Percentiles rank a stretch among this genome's conserved stretches.
These are phyloP conservation scores for Ligustrum vulgare DNA, from an alignment of 257 asterid species.

Conservation along the genomic window DNA sequence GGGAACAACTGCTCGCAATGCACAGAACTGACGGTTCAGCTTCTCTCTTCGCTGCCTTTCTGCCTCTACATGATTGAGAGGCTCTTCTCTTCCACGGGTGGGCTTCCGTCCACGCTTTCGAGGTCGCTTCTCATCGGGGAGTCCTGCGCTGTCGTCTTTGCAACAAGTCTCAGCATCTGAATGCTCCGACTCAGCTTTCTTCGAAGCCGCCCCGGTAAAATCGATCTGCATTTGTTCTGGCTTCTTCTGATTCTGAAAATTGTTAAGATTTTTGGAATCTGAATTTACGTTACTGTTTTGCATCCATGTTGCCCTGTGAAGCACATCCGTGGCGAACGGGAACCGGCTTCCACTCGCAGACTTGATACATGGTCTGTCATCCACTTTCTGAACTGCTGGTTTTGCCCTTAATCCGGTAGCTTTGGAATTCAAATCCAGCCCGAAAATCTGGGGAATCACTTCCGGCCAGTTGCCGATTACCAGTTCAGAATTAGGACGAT, in stretches of 20 bases:
- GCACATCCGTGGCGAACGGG: constrained; percentile 45
- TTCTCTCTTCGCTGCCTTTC: constrained; percentile 89
- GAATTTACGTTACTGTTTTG: constrained; percentile 37
- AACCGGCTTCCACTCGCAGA: constrained; percentile 37
- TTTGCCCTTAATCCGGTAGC: constrained; percentile 45
- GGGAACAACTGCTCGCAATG: constrained; percentile 82
- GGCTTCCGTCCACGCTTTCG: constrained; percentile 91
- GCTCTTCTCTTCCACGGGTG: constrained; percentile 83
- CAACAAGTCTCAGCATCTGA: constrained; percentile 69
- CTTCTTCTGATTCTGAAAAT: constrained; percentile 55
- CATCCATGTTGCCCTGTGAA: constrained; percentile 43
- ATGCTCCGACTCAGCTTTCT: constrained; percentile 64
- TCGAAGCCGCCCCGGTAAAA: constrained; percentile 57
- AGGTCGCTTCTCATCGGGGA: constrained; percentile 61
- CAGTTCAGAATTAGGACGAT: constrained; percentile 28
- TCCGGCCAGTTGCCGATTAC: constrained; percentile 36
- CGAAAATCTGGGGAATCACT: constrained; percentile 55
- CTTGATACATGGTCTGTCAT: constrained; percentile 34
- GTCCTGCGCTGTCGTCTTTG: constrained; percentile 49
- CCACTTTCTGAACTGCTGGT: constrained; percentile 38
- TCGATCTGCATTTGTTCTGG: constrained; percentile 71
- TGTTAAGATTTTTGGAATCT: constrained; percentile 36
- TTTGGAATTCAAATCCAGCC: constrained; percentile 56
- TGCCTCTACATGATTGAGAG: constrained; percentile 86
- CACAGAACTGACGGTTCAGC: constrained; percentile 82